Evolutionary conservation across 208 protist genomes (phyloP).

Genomic region (Balamuthia mandrillaris): DNA sequence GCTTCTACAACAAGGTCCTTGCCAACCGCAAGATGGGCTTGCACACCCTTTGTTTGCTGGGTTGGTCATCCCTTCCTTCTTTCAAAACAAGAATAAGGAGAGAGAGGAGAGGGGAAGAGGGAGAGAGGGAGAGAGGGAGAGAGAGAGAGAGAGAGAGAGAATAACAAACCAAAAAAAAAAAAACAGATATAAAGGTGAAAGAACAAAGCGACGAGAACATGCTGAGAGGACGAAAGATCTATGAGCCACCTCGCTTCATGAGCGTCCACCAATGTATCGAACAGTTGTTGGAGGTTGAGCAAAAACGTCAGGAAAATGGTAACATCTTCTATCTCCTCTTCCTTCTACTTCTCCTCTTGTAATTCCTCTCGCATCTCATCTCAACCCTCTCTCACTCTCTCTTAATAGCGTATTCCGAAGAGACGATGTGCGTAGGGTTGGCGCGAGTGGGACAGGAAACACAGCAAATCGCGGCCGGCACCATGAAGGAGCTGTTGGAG

Average conservation of each 20-base stretch:
- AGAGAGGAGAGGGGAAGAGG: constrained; percentile 94
- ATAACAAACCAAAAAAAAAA: not conserved
- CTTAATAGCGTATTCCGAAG: constrained; percentile 28
- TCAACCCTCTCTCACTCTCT: not conserved
- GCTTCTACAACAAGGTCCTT: constrained; percentile 93
- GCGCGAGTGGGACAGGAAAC: constrained; percentile 89
- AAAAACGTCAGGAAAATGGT: constrained; percentile 71
- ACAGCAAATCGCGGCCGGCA: constrained; percentile 88
- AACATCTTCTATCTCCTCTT: not conserved
- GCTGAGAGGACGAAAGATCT: constrained; percentile 87
- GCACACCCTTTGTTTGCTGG: constrained; percentile 96
- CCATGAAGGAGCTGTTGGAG: constrained; percentile 81
- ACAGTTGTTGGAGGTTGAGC: constrained; percentile 91
- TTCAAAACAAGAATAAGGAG: constrained; percentile 90
- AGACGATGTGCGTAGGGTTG: constrained; percentile 88
- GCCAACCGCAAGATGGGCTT: constrained; percentile 85
- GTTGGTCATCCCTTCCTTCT: not conserved
- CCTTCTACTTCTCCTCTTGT: not conserved
- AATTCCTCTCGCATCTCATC: not conserved
- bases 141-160: too few species aligned
- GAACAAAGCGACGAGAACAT: constrained; percentile 94
- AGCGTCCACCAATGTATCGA: constrained; percentile 90
- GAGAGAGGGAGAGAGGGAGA: constrained; percentile 88
- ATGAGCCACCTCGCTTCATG: constrained; percentile 98
- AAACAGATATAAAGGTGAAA: constrained; percentile 97